Conservation (phyloP, 768 basidiomycete genomes). For the Lactifluus volemus region DNA sequence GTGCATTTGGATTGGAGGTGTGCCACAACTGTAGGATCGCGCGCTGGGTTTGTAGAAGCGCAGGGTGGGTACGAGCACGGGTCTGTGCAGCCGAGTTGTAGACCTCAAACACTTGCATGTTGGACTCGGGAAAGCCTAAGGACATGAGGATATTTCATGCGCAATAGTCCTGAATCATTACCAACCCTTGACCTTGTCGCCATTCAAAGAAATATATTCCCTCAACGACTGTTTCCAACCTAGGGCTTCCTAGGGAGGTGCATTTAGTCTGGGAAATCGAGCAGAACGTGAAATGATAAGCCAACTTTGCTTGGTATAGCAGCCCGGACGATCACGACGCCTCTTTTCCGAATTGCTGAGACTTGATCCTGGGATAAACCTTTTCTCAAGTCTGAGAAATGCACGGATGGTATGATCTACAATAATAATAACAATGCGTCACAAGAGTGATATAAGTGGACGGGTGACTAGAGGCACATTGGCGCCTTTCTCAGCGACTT, state of each 20-base stretch:
- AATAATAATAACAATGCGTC: not conserved
- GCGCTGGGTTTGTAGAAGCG: constrained; percentile 47
- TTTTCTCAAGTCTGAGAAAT: constrained; percentile 34
- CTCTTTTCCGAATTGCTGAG: constrained; percentile 39
- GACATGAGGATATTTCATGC: not conserved
- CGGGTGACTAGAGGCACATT: constrained; percentile 30
- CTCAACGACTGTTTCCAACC: constrained; percentile 47
- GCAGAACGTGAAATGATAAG: constrained; percentile 6
- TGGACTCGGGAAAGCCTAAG: constrained; percentile 54
- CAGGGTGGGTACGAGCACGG: constrained; percentile 58
- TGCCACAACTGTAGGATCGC: constrained; percentile 55
- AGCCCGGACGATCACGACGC: constrained; percentile 48
- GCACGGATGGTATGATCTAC: constrained; percentile 46
- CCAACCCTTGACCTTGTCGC: constrained; percentile 39
- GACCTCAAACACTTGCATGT: constrained; percentile 67
- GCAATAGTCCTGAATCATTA: not conserved
- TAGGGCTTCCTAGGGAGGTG: constrained; percentile 41
- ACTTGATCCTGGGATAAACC: constrained; percentile 42
- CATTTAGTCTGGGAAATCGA: not conserved
- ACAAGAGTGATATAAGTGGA: not conserved
- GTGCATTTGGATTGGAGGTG: constrained; percentile 33
- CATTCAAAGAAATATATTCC: constrained; percentile 46
- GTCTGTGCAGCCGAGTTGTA: constrained; percentile 62
- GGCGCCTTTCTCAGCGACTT: constrained; percentile 40
- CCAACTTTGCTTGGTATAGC: constrained; percentile 46